Evolutionary conservation across 129 eudicot genomes (phyloP).

Genomic region (Arctium lappa): DNA sequence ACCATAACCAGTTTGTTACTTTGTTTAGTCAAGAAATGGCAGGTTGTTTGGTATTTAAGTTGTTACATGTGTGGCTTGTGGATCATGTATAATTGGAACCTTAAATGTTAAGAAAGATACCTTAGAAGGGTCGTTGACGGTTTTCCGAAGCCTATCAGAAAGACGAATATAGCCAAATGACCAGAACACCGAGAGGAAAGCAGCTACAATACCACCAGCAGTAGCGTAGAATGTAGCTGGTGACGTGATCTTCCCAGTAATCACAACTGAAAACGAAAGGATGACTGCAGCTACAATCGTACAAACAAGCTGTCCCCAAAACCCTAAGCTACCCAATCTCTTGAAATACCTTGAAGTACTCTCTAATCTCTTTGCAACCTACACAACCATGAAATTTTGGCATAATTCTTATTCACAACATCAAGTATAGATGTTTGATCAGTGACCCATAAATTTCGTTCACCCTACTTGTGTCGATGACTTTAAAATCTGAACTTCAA

Average conservation of each 20-base stretch:
- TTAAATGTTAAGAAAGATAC: constrained; percentile 26
- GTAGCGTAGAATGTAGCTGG: constrained; percentile 82
- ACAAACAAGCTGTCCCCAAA: constrained; percentile 81
- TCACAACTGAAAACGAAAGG: constrained; percentile 62
- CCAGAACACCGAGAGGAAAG: constrained; percentile 85
- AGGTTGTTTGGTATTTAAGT: no score
- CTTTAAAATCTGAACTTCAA: not conserved
- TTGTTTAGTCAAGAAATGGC: not conserved
- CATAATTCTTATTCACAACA: not conserved
- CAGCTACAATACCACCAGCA: constrained; percentile 82
- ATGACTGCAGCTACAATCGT: constrained; percentile 75
- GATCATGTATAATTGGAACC: not conserved
- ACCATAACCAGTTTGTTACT: not conserved
- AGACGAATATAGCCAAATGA: constrained; percentile 83
- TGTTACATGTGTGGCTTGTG: no score
- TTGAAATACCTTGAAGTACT: constrained; percentile 79
- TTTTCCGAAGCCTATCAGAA: constrained; percentile 67
- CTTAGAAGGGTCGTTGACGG: constrained; percentile 89
- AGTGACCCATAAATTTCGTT: not conserved
- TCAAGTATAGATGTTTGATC: not conserved
- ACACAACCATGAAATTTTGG: not conserved
- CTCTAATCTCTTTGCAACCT: constrained; percentile 81
- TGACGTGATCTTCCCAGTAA: constrained; percentile 71
- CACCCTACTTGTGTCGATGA: not conserved
- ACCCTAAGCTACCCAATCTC: constrained; percentile 81